These are phyloP conservation scores for Cyamopsis tetragonoloba DNA, from an alignment of 306 rosid species.

Conservation along the genomic window DNA sequence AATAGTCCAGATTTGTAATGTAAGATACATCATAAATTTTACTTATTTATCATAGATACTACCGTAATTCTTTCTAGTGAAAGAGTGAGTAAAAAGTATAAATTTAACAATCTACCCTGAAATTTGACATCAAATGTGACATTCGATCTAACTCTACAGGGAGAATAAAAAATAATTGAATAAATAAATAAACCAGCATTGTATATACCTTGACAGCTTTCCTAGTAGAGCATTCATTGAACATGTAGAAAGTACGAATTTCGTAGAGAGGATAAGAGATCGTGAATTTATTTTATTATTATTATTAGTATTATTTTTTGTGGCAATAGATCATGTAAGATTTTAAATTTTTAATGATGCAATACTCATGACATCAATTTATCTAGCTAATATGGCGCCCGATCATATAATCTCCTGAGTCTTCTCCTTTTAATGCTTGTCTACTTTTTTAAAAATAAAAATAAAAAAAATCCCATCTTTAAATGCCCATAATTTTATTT, in stretches of 20 bases:
- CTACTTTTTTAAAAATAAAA: background rate
- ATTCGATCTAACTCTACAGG: conserved; percentile 4
- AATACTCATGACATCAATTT: background rate
- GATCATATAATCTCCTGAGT: background rate
- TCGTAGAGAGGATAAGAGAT: background rate
- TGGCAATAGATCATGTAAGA: background rate
- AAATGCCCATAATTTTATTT: background rate
- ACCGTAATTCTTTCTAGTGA: too few species aligned
- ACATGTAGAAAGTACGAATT: conserved; percentile 22
- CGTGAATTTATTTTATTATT: too few species aligned
- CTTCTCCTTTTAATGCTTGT: background rate
- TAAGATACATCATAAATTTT: too few species aligned
- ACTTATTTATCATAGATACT: too few species aligned
- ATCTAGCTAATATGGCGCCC: background rate
- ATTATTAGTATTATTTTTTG: too few species aligned
- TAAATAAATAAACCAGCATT: background rate
- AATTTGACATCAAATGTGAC: background rate
- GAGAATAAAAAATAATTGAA: background rate
- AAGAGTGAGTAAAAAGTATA: background rate
- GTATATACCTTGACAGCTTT: background rate
- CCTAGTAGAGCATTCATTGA: conserved; percentile 10
- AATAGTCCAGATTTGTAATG: too few species aligned
- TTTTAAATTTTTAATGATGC: background rate
- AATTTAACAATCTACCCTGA: background rate
- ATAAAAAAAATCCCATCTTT: background rate